Base-by-base conservation (phyloP, 768 basidiomycete species). In the Phlegmacium glaucopus region DNA sequence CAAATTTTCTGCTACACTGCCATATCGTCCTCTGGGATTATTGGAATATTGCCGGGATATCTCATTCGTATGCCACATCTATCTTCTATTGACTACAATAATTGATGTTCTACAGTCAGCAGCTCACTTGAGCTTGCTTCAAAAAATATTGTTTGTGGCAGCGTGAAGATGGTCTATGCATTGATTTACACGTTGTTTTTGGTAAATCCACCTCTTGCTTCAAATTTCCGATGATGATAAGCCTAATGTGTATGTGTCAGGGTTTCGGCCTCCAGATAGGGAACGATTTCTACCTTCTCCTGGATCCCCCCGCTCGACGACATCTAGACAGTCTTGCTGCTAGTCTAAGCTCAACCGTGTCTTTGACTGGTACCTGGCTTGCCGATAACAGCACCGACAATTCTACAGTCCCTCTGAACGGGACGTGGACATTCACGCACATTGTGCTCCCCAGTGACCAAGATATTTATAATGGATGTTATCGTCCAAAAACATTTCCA, bases 1-100 rank as follows among this genome's bases (percentile, higher is more conserved):
- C 77, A 83, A 41, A 75, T 88, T 42, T 95, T 96, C 66, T 96
- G 93, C 62, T 96, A 94, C 61, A 86, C 90, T 3, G 88, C 94
- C 3, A 87, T 95, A 49, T 93, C 93, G 1, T 92, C 90, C 7
- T 77, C 90, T 42, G 84, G 83, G 18, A 89, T 94, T 46, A 88
- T 94, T 27, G 83, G 89, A 30, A 92, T 95, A 50, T 76, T 94
- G 38, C 92, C 92, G n/a, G 92, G 90, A 1, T 94, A 86, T 65
- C 75, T 90, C 42, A 88, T 91, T 49, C 63, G 89, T 89, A 61
- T 49, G 84, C 69, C n/a, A 29, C 28, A 29, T 25, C 44, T 34
- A 17, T 29, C 43, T 25, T 26, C 9, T 41, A 26, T 29, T 41
- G 27, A 18, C 30, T 43, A 48, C 36, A 55, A 47, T 56, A 49